phyloP scores from a whole-genome alignment of 441 rosid genomes.

The Pelargonium fulgidum region DNA sequence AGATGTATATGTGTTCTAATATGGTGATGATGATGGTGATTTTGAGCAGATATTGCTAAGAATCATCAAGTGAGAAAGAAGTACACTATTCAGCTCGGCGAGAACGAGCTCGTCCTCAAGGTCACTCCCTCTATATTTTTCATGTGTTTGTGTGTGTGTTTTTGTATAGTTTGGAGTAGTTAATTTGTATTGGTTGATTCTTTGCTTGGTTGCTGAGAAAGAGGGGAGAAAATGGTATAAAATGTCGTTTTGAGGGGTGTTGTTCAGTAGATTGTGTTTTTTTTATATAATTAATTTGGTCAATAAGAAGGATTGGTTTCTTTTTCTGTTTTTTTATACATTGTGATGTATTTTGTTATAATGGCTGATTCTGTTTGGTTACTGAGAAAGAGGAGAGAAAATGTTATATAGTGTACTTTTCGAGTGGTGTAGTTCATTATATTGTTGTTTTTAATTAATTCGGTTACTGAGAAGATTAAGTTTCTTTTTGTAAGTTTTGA shows the following conservation, averaged over 20 bases:
- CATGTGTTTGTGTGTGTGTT: not conserved
- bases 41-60: constrained; percentile 59
- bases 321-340: no score
- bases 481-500: no score
- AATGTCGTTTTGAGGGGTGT: no score
- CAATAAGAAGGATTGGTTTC: no score
- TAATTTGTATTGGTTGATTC: not conserved
- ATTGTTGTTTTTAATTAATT: no score
- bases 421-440: no score
- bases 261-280: no score
- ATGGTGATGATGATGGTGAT: not conserved
- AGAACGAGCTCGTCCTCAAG: constrained; percentile 94
- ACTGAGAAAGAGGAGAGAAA: not conserved
- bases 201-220: not conserved
- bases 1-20: not conserved
- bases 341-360: no score
- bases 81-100: constrained; percentile 86
- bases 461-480: no score
- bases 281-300: no score
- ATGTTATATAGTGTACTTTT: no score
- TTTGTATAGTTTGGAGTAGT: not conserved
- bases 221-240: not conserved
- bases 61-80: constrained; percentile 88
- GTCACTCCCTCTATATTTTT: constrained; percentile 23
- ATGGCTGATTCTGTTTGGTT: no score